Evolutionary conservation across 2,329 filamentous ascomycete genomes (phyloP), one percentile per base, ranked within the genome.

Genomic region (Pseudogymnoascus verrucosus): DNA sequence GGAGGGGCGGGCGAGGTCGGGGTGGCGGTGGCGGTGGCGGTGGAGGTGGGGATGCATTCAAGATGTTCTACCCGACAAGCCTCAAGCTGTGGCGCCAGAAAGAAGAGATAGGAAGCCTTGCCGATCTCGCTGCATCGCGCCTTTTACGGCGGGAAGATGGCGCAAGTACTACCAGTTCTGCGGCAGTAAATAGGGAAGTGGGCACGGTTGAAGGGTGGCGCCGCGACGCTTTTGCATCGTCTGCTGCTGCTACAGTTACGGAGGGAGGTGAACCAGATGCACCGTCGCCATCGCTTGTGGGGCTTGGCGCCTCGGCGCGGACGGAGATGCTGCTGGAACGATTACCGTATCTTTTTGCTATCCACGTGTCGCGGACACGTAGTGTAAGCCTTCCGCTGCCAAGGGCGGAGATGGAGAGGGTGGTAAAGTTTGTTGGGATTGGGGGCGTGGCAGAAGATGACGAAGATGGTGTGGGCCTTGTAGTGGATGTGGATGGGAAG

Each of bases 21-120:
- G 62, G 51, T 12, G 68, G 65, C n/a, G 67, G 68, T 51, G 65
- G 64, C 16, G 62, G 51, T 12, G 68, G 65, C n/a, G 67, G 68
- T 51, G 65, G 68, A 47, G 69, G 69, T 31, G 70, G 78, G 1
- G 90, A 92, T 70, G 84, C 89, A 0, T 88, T 87, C 77, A 93
- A 90, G 71, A 96, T 99, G 90, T 96, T 93, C 69, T 99, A 95
- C 71, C 95, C 95, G 0, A 87, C 87, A 0, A 91, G 89, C 63
- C 78, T 96, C 44, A 91, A 91, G 69, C 76, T 97, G 10, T 96
- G 93, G 91, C 84, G 88, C 65, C 83, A 86, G 63, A 89, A 85
- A 67, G 93, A 98, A 72, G 93, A 97, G 73, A 81, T 93, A 5
- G 88, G 91, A 65, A 86, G 84, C 0, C 74, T 91, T 1, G 78